Conservation (phyloP, 2,329 filamentous ascomycete genomes). For the Cladorrhinum sp. region DNA sequence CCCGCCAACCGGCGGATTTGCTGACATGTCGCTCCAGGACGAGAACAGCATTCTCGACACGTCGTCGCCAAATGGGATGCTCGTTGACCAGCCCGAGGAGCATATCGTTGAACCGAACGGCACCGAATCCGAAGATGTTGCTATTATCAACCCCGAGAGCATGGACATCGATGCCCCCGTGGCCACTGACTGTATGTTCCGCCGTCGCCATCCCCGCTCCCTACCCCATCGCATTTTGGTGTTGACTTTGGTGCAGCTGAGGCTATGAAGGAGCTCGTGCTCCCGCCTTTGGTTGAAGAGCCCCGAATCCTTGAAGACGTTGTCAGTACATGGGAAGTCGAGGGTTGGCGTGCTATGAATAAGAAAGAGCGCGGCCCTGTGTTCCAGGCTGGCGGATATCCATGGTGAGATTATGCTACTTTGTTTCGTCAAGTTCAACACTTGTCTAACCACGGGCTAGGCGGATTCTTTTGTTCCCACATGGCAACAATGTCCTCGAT, state of each 20-base stretch:
- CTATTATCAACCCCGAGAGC: constrained; percentile 53
- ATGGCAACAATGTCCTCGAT: constrained; percentile 83
- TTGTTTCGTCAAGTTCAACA: not conserved
- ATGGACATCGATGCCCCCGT: constrained; percentile 39
- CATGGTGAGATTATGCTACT: constrained; percentile 61
- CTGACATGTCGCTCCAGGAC: constrained; percentile 29
- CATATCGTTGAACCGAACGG: constrained; percentile 49
- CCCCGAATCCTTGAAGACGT: constrained; percentile 75
- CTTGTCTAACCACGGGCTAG: constrained; percentile 39
- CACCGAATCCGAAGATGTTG: constrained; percentile 49
- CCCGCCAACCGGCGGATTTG: constrained; percentile 20
- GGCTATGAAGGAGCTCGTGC: constrained; percentile 77
- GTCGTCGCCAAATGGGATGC: constrained; percentile 56
- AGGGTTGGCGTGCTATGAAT: constrained; percentile 71
- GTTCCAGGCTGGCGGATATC: constrained; percentile 81
- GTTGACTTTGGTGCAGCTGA: constrained; percentile 55
- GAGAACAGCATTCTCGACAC: constrained; percentile 52
- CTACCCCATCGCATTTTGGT: not conserved
- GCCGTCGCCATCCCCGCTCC: constrained; percentile 7
- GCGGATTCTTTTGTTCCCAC: constrained; percentile 94
- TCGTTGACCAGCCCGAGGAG: constrained; percentile 51
- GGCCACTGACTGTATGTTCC: constrained; percentile 49
- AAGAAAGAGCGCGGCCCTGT: constrained; percentile 84
- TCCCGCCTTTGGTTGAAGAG: constrained; percentile 70
- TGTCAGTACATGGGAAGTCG: constrained; percentile 81